Conservation (phyloP, 495 filamentous ascomycete species). For the Hypomontagnella monticulosa region DNA sequence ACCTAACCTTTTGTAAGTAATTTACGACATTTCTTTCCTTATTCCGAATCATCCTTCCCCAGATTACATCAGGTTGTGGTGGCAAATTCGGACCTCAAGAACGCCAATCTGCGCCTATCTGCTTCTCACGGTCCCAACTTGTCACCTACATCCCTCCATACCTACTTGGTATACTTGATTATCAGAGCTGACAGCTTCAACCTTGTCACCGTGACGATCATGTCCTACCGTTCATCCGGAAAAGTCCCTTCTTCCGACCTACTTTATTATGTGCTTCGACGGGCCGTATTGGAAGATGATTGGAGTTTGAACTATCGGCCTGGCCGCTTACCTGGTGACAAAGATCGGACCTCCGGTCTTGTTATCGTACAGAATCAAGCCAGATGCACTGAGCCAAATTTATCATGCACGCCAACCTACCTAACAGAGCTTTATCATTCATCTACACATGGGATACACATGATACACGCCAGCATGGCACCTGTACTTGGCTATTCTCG, state of each 20-base stretch:
- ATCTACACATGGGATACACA: too few species aligned
- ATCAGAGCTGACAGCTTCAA: constrained; percentile 11
- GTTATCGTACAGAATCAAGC: constrained; percentile 31
- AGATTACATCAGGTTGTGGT: too few species aligned
- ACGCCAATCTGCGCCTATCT: neutral
- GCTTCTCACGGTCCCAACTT: neutral
- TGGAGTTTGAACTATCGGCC: constrained; percentile 22
- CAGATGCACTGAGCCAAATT: constrained; percentile 21
- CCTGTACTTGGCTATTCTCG: neutral
- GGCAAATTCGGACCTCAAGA: too few species aligned
- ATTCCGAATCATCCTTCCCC: too few species aligned
- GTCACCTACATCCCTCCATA: neutral
- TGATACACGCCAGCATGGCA: too few species aligned
- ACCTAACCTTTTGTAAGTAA: too few species aligned
- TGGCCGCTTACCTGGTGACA: constrained; percentile 1
- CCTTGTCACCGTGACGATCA: constrained; percentile 4
- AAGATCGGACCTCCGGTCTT: constrained; percentile 39
- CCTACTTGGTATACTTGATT: neutral
- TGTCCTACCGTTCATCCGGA: constrained; percentile 24
- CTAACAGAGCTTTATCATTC: constrained; percentile 31
- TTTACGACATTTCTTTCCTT: too few species aligned
- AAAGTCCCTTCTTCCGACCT: constrained; percentile 2
- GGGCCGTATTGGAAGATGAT: constrained; percentile 6
- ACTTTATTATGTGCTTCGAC: constrained; percentile 6
- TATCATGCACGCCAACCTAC: constrained; percentile 21